Base-by-base conservation (phyloP, 148 eudicot species). In the Amaranthus hypochondriacus region DNA sequence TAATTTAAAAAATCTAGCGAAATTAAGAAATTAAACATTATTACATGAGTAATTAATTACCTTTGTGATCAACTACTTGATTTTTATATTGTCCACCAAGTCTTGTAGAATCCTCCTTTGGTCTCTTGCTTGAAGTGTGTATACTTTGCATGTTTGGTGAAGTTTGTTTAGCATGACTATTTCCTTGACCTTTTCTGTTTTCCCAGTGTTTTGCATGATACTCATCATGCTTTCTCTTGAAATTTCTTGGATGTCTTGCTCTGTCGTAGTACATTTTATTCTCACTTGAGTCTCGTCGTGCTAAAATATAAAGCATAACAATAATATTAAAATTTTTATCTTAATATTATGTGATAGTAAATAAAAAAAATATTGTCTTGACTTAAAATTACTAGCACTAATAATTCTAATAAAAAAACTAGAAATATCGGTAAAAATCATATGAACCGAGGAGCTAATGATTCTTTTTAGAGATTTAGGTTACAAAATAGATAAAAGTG, bases 241-340 rank as follows among this genome's bases (percentile, higher is more conserved):
- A 66, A 49, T 48, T 66, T n/a, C 69, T 66, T n/a, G 54, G 42
- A 66, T 15, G 9, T 49, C 69, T 66, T n/a, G 42, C 55, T n/a
- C 18, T 42, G 18, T 66, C 10, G 49, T 15, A 13, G 10, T 42
- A 7, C 54, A 39, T 18, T 49, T 15, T 49, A 15, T 66, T 3
- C 42, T 48, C 49, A 7, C 54, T 66, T 2, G 28, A 46, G 42
- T 66, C 69, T 66, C 55, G 69, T 66, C 7, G 13, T n/a, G 4
- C 69, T 66, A 66, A 0, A 18, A 18, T 18, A 18, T 18, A 18
- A 18, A 18, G 18, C 18, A 18, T 18, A 18, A 18, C 18, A 18
- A 18, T 18, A 18, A 18, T 18, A 18, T 18, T 18, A 18, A 18
- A 18, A 18, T 18, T 18, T 18, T 18, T 18, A 18, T 18, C 18